phyloP scores from a whole-genome alignment of 208 protist genomes.

The Porcisia hertigi region DNA sequence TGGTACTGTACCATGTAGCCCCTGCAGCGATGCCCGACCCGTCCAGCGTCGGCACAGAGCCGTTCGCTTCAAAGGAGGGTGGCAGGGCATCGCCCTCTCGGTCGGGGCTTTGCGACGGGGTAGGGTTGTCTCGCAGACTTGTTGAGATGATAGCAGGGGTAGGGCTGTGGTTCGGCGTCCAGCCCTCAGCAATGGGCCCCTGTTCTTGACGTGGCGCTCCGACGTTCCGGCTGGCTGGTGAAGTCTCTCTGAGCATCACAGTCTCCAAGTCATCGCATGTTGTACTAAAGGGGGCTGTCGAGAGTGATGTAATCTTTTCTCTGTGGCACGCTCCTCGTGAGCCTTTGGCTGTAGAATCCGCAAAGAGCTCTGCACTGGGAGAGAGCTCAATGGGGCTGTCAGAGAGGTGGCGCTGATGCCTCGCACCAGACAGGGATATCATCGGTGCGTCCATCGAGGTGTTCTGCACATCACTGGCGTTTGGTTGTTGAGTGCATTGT shows the following conservation, averaged over 20 bases:
- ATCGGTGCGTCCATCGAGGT: not conserved
- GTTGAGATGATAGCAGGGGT: not conserved
- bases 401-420: conserved; percentile 27
- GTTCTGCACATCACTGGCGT: not conserved
- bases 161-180: conserved; percentile 5
- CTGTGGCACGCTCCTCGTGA: conserved; percentile 3
- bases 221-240: not conserved
- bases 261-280: conserved; percentile 20
- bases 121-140: not conserved
- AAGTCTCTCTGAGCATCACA: conserved; percentile 22
- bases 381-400: conserved; percentile 11
- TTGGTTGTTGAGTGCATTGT: not conserved
- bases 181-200: not conserved
- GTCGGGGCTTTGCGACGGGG: not conserved
- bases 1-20: not conserved
- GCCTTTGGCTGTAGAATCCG: not conserved
- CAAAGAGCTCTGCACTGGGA: conserved; percentile 11
- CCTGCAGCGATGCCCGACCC: too few species aligned
- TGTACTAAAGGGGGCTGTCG: not conserved
- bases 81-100: not conserved
- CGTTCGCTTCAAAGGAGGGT: not conserved
- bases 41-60: not conserved
- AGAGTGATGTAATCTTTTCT: not conserved
- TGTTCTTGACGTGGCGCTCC: not conserved
- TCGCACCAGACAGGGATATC: not conserved